phyloP scores from a whole-genome alignment of 345 rosid species.

The Rhizophora mangle region DNA sequence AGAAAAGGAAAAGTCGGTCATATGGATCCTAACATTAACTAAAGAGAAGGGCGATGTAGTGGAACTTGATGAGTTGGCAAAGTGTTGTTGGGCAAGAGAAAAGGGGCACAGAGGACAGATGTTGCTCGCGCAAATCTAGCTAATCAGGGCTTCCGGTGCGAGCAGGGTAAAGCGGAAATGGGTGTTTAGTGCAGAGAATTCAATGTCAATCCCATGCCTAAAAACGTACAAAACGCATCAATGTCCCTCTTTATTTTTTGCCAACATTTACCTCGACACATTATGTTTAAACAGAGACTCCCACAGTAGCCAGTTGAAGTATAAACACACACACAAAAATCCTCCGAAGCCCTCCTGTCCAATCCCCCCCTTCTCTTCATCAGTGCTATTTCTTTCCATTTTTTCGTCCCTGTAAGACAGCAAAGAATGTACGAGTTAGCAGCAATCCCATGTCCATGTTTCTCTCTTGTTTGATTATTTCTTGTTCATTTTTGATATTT shows the following conservation, averaged over 20 bases:
- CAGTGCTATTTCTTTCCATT: not conserved
- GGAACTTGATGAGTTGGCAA: not conserved
- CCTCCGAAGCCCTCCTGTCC: constrained; percentile 4
- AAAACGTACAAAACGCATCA: not conserved
- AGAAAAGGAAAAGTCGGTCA: no score
- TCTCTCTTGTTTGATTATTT: not conserved
- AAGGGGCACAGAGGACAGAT: constrained; percentile 13
- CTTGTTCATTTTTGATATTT: not conserved
- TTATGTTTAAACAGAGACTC: not conserved
- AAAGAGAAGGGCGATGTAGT: constrained; percentile 1
- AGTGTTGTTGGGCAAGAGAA: constrained; percentile 9
- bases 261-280: not conserved
- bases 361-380: not conserved
- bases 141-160: constrained; percentile 20
- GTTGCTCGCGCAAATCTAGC: constrained; percentile 46
- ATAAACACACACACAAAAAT: not conserved
- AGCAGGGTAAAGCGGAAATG: not conserved
- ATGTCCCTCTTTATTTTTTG: not conserved
- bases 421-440: constrained; percentile 1
- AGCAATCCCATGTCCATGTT: not conserved
- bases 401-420: constrained; percentile 1
- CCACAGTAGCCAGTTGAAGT: not conserved
- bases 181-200: not conserved
- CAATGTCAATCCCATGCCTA: not conserved
- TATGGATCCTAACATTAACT: not conserved